A percentile compares a stretch with the other conserved stretches of the same genome.
phyloP scores from a whole-genome alignment of 768 basidiomycete species.

The Psilocybe cubensis region DNA sequence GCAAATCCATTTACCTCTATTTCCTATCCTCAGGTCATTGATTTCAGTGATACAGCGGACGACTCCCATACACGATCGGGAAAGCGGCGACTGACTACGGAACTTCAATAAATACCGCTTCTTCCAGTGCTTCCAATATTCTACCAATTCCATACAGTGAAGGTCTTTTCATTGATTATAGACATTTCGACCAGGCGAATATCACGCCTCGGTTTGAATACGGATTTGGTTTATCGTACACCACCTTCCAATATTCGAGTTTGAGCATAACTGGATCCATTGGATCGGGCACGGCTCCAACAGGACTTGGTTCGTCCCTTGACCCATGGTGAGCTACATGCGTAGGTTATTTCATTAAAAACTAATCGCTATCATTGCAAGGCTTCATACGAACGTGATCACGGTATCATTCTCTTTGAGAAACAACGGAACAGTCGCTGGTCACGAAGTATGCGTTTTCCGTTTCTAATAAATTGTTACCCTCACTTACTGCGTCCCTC shows the following conservation, averaged over 20 bases:
- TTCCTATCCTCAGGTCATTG: background rate
- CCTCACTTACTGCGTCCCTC: background rate
- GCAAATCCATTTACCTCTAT: conserved; percentile 25
- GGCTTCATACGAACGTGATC: conserved; percentile 56
- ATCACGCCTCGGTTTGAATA: conserved; percentile 54
- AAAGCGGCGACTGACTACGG: conserved; percentile 59
- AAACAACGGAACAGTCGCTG: conserved; percentile 57
- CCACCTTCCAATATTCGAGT: conserved; percentile 54
- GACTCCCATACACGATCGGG: conserved; percentile 56
- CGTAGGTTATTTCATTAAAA: background rate
- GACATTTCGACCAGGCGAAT: conserved; percentile 54
- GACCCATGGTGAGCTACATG: conserved; percentile 45
- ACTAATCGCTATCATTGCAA: conserved; percentile 19
- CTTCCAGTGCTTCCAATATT: conserved; percentile 36
- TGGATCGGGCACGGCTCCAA: conserved; percentile 44
- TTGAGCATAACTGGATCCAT: conserved; percentile 45
- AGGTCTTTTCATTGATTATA: conserved; percentile 60
- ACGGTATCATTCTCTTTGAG: conserved; percentile 53
- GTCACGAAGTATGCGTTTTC: conserved; percentile 53
- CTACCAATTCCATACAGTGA: conserved; percentile 61
- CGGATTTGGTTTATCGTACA: conserved; percentile 60
- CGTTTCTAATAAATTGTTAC: background rate
- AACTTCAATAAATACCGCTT: conserved; percentile 47
- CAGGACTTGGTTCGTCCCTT: conserved; percentile 52
- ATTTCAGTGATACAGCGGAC: conserved; percentile 32